Evolutionary conservation across 2,329 filamentous ascomycete species (phyloP), one percentile per base, ranked within the genome.

Genomic region (Hymenotorrendiella dingleyae): DNA sequence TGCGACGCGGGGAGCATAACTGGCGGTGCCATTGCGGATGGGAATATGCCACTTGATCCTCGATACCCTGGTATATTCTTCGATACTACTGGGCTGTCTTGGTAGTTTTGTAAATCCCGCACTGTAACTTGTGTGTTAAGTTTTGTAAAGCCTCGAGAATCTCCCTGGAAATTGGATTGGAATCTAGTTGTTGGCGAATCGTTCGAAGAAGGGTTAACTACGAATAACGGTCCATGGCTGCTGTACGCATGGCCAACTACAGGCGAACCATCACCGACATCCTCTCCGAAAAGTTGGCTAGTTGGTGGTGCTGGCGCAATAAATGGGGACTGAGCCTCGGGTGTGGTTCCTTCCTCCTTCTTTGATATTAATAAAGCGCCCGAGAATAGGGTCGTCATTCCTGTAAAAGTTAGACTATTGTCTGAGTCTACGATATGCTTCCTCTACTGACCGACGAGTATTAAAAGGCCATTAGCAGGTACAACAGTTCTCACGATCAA

Each of bases 311-410:
- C 41, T 6, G 55, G 50, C 17, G 46, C 42, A 12, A 57, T 46
- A 34, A 62, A 63, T 12, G 60, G 60, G 9, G 59, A 62, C 37
- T 43, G 48, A 29, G 60, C 56, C 46, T 61, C 60, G 0, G 57
- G 53, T 20, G 52, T 61, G 5, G 45, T 54, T 12, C 26, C 38
- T 24, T 57, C 50, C 10, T 55, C 51, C 28, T 53, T 48, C 40
- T 47, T 46, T 6, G 42, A 38, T 6, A 49, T 42, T 19, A 62
- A 42, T 21, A 61, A 46, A 14, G 47, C 47, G 12, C 41, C 48
- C 6, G 49, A 45, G 34, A 53, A 62, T n/a, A 56, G 42, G 0
- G 51, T 52, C 23, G 59, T 40, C 32, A 61, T 49, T 14, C 50
- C 58, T 57, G 42, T 2, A 21, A n/a, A 29, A 2, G 20, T 39